Conservation (phyloP, 2,329 filamentous ascomycete species). For the Colletotrichum sp. region DNA sequence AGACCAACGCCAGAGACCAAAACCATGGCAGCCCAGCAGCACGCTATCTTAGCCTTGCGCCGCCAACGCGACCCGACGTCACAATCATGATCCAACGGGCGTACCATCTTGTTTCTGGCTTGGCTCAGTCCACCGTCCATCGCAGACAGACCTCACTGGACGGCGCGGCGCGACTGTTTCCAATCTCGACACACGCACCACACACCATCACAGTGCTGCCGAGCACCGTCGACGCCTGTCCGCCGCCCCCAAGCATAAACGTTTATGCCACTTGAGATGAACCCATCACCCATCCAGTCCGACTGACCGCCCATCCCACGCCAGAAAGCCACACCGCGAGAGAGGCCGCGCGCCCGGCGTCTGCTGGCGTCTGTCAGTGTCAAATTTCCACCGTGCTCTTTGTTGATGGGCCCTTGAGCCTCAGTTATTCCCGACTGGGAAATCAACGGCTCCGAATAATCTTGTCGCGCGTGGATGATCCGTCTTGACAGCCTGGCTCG, state of each 20-base stretch:
- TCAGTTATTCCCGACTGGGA: conserved; percentile 6
- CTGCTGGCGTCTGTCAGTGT: background rate
- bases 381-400: background rate
- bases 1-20: background rate
- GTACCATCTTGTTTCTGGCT: background rate
- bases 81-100: background rate
- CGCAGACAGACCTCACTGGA: background rate
- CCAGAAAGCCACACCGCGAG: background rate
- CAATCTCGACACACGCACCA: background rate
- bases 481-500: conserved; percentile 10
- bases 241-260: background rate
- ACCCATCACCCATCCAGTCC: background rate
- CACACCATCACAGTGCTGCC: background rate
- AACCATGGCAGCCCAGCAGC: background rate
- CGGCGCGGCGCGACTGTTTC: background rate
- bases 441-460: conserved; percentile 14
- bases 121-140: background rate
- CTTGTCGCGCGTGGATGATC: conserved; percentile 12
- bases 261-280: conserved; percentile 10
- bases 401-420: conserved; percentile 4
- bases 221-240: background rate
- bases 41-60: background rate
- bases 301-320: background rate
- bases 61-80: background rate
- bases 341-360: background rate